Conservation (phyloP, 768 basidiomycete species). For the Suillus brevipes region DNA sequence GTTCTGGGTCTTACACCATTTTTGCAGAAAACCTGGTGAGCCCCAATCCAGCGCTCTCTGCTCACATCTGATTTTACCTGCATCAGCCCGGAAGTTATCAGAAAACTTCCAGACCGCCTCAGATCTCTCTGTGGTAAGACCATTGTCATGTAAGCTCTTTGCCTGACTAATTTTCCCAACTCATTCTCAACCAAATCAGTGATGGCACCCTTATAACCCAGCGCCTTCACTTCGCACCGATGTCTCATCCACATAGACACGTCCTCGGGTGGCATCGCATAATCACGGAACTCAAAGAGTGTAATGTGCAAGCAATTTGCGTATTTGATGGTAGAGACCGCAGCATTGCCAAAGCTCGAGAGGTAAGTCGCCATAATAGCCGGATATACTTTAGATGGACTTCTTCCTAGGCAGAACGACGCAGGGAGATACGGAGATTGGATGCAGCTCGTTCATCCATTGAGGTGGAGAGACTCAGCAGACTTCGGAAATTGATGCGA, state of each 20-base stretch:
- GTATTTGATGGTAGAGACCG: constrained; percentile 79
- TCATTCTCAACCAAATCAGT: constrained; percentile 37
- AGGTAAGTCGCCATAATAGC: constrained; percentile 46
- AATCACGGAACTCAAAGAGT: constrained; percentile 57
- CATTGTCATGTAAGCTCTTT: constrained; percentile 63
- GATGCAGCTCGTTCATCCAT: constrained; percentile 53
- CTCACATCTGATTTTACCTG: background rate
- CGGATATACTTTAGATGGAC: constrained; percentile 2
- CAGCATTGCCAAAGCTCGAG: constrained; percentile 64
- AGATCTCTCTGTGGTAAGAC: constrained; percentile 61
- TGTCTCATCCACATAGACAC: constrained; percentile 66
- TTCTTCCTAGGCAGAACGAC: constrained; percentile 49
- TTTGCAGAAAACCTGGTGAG: constrained; percentile 64
- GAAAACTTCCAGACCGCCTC: constrained; percentile 63
- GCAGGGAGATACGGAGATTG: constrained; percentile 50
- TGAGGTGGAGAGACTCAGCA: constrained; percentile 56
- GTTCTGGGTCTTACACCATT: constrained; percentile 71
- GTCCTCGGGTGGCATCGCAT: constrained; percentile 79
- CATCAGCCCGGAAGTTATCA: constrained; percentile 63
- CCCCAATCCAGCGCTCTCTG: background rate
- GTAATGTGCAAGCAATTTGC: constrained; percentile 62
- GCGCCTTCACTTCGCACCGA: constrained; percentile 71
- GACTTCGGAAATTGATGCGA: constrained; percentile 47
- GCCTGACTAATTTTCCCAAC: constrained; percentile 5
- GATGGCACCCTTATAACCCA: constrained; percentile 88